Percentiles rank a stretch among this genome's conserved stretches.
Conservation (phyloP, 305 asterid species). For the Rubia tinctorum region DNA sequence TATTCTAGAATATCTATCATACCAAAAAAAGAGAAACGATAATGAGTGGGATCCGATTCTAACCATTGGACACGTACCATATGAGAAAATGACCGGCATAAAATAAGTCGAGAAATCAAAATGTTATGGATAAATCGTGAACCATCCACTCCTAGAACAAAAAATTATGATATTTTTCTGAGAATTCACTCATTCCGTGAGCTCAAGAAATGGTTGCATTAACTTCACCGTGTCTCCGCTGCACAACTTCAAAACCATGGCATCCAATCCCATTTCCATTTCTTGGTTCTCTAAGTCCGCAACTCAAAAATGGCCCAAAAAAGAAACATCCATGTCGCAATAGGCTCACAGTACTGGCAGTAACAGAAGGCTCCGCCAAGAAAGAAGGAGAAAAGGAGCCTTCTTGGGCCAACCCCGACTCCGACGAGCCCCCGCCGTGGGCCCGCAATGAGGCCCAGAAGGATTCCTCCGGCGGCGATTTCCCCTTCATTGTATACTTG, state of each 20-base stretch:
- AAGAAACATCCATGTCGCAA: conserved; percentile 16
- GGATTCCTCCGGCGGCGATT: conserved; percentile 47
- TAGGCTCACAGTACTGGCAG: conserved; percentile 34
- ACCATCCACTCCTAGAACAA: too few relatives aligned
- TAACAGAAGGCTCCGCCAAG: conserved; percentile 53
- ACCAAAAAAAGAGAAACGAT: too few relatives aligned
- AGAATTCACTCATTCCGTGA: neutral
- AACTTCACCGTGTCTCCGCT: conserved; percentile 31
- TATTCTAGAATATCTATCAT: too few relatives aligned
- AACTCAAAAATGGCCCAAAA: conserved; percentile 19
- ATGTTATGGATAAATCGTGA: too few relatives aligned
- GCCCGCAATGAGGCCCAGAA: conserved; percentile 68
- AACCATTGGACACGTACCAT: too few relatives aligned
- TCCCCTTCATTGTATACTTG: conserved; percentile 79
- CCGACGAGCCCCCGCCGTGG: conserved; percentile 94
- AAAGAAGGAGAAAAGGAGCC: conserved; percentile 54
- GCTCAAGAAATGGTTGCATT: conserved; percentile 35
- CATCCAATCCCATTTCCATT: conserved; percentile 26
- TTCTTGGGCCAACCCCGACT: conserved; percentile 80
- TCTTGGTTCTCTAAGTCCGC: conserved; percentile 14
- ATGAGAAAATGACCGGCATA: too few relatives aligned
- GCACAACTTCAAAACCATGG: conserved; percentile 23
- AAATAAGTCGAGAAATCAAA: too few relatives aligned
- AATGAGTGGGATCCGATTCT: too few relatives aligned
- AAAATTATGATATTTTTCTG: too few relatives aligned